phyloP scores from a whole-genome alignment of 768 basidiomycete species.

The Dentipellis fragilis region DNA sequence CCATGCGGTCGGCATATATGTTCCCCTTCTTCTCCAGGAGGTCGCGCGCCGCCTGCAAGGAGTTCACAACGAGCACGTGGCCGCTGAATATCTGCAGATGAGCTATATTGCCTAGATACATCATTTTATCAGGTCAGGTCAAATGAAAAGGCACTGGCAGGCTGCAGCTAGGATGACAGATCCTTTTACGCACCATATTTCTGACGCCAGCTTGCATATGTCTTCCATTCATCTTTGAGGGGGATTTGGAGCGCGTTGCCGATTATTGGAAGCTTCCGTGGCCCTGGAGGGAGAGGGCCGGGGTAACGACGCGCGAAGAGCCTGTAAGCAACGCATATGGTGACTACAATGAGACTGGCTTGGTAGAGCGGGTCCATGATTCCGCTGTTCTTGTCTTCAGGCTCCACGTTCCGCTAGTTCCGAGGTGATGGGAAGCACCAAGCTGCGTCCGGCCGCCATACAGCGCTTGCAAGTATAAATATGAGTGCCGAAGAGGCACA shows the following conservation, averaged over 20 bases:
- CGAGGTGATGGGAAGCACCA: no score
- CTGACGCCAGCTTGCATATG: constrained; percentile 6
- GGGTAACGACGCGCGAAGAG: background rate
- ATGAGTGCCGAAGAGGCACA: no score
- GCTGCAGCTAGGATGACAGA: no score
- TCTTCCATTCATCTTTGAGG: constrained; percentile 7
- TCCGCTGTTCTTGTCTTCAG: no score
- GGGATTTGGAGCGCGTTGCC: constrained; percentile 13
- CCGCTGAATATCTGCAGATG: constrained; percentile 15
- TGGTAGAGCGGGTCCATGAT: no score
- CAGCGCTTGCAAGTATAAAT: no score
- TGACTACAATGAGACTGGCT: background rate
- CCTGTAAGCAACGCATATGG: background rate
- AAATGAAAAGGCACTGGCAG: no score
- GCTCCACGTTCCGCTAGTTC: no score
- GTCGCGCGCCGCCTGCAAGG: constrained; percentile 10
- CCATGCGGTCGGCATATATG: constrained; percentile 15
- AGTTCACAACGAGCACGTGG: constrained; percentile 16
- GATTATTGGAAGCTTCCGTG: constrained; percentile 10
- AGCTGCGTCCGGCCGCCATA: no score
- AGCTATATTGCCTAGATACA: constrained; percentile 14
- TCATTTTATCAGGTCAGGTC: background rate
- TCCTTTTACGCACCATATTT: constrained; percentile 6
- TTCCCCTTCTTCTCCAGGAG: constrained; percentile 18
- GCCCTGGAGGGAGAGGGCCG: constrained; percentile 3